Conservation (phyloP, 2,329 filamentous ascomycete genomes). For the Trichophyton rubrum region DNA sequence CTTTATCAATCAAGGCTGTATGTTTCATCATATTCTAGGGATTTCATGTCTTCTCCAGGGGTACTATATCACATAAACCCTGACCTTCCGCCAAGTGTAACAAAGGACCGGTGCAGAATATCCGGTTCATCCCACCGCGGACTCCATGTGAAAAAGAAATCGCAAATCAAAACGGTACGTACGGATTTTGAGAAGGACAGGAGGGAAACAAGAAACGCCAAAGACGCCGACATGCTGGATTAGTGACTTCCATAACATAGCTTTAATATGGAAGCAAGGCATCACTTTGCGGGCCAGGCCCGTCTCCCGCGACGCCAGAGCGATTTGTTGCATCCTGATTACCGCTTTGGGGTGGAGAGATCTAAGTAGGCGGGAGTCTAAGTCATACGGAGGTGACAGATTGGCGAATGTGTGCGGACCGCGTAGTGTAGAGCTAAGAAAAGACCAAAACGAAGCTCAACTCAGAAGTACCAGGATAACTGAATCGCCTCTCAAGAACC, state of each 20-base stretch:
- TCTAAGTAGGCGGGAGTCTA: not conserved
- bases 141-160: not conserved
- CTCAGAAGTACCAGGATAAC: constrained; percentile 79
- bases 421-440: constrained; percentile 3
- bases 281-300: not conserved
- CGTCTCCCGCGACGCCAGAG: not conserved
- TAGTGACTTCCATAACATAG: not conserved
- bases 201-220: not conserved
- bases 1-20: not conserved
- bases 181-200: not conserved
- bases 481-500: constrained; percentile 76
- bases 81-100: not conserved
- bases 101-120: not conserved
- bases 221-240: constrained; percentile 4
- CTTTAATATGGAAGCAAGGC: not conserved
- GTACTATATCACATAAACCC: not conserved
- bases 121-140: not conserved
- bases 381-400: not conserved
- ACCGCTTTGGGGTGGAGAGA: not conserved
- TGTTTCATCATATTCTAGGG: not conserved
- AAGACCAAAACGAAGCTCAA: constrained; percentile 32
- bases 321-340: not conserved
- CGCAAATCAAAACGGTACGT: not conserved
- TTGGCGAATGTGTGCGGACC: not conserved
- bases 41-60: not conserved